Evolutionary conservation across 345 rosid genomes (phyloP).

Genomic region (Capsella bursapastoris): DNA sequence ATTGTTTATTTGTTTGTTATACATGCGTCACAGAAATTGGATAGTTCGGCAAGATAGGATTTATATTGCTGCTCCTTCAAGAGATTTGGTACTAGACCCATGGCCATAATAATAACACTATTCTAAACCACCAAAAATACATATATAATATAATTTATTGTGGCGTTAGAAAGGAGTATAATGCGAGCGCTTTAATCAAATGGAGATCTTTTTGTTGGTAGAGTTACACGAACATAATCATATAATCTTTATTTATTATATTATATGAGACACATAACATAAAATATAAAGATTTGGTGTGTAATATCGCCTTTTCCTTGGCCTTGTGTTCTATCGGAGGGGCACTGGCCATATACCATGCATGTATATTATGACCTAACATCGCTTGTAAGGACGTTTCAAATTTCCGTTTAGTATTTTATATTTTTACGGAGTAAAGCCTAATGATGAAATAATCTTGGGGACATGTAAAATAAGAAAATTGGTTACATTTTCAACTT

Average conservation of each 20-base stretch:
- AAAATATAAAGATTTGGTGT: constrained; percentile 40
- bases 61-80: background rate
- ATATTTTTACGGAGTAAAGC: constrained; percentile 4
- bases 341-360: constrained; percentile 10
- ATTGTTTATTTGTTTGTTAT: too few species aligned
- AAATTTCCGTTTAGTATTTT: background rate
- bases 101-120: background rate
- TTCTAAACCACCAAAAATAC: constrained; percentile 9
- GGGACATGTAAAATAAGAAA: background rate
- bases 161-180: constrained; percentile 28
- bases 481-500: constrained; percentile 1
- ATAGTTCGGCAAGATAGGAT: constrained; percentile 16
- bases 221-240: constrained; percentile 25
- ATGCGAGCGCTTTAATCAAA: constrained; percentile 23
- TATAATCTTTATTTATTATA: constrained; percentile 16
- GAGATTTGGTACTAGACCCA: constrained; percentile 14
- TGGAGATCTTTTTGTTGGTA: background rate
- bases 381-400: constrained; percentile 32
- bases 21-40: background rate
- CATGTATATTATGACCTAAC: constrained; percentile 20
- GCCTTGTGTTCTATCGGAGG: constrained; percentile 29
- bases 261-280: constrained; percentile 21
- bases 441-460: constrained; percentile 20
- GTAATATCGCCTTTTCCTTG: constrained; percentile 26
- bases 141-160: constrained; percentile 14